These are phyloP conservation scores for Hygrocybe coccinea DNA, from an alignment of 768 basidiomycete species.

Conservation along the genomic window DNA sequence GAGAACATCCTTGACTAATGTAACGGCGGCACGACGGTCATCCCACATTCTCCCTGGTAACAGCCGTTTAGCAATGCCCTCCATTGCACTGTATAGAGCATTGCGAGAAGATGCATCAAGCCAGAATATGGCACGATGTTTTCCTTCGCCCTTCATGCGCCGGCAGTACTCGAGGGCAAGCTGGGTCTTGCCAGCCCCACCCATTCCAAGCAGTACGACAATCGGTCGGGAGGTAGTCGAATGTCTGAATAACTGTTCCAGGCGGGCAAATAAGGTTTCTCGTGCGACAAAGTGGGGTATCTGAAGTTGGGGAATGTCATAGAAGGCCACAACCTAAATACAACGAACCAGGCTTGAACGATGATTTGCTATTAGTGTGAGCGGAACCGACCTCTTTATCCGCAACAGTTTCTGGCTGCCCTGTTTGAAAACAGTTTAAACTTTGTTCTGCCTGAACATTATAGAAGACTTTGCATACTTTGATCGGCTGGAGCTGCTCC, in stretches of 20 bases:
- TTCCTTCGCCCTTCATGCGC: background rate
- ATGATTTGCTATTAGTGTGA: background rate
- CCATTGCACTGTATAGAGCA: background rate
- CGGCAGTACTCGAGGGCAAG: background rate
- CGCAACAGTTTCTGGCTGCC: background rate
- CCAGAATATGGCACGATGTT: background rate
- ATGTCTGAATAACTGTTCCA: background rate
- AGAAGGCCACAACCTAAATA: background rate
- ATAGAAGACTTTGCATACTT: no score
- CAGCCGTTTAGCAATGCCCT: background rate
- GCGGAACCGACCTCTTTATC: background rate
- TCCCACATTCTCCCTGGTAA: background rate
- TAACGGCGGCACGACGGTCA: background rate
- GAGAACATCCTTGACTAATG: background rate
- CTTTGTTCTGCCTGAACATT: no score
- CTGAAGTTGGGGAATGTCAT: background rate
- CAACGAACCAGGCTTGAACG: background rate
- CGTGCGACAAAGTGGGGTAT: background rate
- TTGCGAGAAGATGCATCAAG: background rate
- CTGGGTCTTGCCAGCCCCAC: background rate
- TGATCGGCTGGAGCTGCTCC: no score
- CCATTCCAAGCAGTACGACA: background rate
- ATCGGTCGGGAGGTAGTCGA: background rate
- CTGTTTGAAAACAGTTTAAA: background rate
- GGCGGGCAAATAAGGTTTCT: background rate